Evolutionary conservation across 257 asterid genomes (phyloP).

Genomic region (Voacanga thouarsii): DNA sequence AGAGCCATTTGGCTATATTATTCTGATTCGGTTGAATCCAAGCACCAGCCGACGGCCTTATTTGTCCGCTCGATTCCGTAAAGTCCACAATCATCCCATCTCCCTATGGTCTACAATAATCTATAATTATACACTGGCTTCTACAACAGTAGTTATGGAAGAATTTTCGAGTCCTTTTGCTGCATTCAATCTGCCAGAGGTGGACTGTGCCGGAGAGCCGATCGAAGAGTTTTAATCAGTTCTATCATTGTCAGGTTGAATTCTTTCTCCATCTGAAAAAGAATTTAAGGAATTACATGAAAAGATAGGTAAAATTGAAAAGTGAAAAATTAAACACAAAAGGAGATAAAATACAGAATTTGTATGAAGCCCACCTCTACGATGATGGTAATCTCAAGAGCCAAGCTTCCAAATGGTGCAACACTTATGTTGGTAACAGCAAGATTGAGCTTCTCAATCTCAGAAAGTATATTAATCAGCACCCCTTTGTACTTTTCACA

Average conservation of each 20-base stretch:
- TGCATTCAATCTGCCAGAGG: neutral
- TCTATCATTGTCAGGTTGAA: no score
- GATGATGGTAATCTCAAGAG: slow-evolving; percentile 25
- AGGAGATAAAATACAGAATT: neutral
- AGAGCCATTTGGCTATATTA: neutral
- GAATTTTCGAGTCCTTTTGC: no score
- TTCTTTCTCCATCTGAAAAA: no score
- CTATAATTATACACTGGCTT: no score
- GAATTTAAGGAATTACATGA: no score
- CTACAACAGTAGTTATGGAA: no score
- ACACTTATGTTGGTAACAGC: slow-evolving; percentile 8
- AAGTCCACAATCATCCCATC: neutral
- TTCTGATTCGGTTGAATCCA: neutral
- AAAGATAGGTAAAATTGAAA: neutral
- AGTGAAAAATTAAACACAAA: neutral
- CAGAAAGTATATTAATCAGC: no score
- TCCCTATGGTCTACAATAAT: no score
- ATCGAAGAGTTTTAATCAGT: no score
- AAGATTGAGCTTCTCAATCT: slow-evolving; percentile 23
- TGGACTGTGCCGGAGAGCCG: neutral
- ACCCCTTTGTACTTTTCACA: slow-evolving; percentile 19
- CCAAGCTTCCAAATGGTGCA: slow-evolving; percentile 28
- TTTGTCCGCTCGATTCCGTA: neutral
- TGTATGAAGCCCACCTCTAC: neutral
- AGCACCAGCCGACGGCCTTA: neutral